phyloP scores from a whole-genome alignment of 1,284 basidiomycete genomes.

The Naganishia albida region DNA sequence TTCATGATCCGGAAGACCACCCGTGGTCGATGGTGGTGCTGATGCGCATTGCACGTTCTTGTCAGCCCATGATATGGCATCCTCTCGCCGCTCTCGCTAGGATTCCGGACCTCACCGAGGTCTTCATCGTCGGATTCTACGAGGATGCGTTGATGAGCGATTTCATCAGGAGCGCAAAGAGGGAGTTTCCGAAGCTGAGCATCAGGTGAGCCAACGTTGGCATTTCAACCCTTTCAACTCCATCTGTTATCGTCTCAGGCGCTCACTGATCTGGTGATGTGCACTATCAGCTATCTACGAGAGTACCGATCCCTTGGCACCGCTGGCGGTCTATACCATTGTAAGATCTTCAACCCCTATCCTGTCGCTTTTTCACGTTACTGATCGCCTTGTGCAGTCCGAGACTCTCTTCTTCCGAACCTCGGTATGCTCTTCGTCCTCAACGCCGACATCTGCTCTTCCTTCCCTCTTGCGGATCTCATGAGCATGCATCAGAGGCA shows the following conservation, averaged over 20 bases:
- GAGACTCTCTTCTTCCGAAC: constrained; percentile 57
- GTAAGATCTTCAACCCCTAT: constrained; percentile 8
- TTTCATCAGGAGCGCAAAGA: constrained; percentile 56
- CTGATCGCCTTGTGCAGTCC: constrained; percentile 46
- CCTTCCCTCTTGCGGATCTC: constrained; percentile 56
- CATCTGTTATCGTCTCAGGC: too few species aligned
- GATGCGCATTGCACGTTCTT: neutral
- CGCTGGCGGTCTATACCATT: constrained; percentile 55
- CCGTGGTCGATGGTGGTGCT: neutral
- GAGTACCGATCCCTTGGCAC: constrained; percentile 59
- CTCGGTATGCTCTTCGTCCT: constrained; percentile 58
- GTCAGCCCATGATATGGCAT: constrained; percentile 58
- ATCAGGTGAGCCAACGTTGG: constrained; percentile 47
- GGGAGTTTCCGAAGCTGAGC: constrained; percentile 57
- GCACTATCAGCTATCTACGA: constrained; percentile 53
- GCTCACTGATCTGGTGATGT: neutral
- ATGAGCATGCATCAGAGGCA: constrained; percentile 56
- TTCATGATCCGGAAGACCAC: neutral
- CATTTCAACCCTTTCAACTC: neutral
- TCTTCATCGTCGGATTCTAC: constrained; percentile 59
- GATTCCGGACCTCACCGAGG: constrained; percentile 55
- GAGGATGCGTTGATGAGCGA: constrained; percentile 56
- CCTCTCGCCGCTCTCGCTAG: constrained; percentile 56
- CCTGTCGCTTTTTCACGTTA: neutral
- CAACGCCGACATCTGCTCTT: constrained; percentile 59